Evolutionary conservation across 2,329 filamentous ascomycete species (phyloP), one percentile per base, ranked within the genome.

Genomic region (Aspergillus jensenii): DNA sequence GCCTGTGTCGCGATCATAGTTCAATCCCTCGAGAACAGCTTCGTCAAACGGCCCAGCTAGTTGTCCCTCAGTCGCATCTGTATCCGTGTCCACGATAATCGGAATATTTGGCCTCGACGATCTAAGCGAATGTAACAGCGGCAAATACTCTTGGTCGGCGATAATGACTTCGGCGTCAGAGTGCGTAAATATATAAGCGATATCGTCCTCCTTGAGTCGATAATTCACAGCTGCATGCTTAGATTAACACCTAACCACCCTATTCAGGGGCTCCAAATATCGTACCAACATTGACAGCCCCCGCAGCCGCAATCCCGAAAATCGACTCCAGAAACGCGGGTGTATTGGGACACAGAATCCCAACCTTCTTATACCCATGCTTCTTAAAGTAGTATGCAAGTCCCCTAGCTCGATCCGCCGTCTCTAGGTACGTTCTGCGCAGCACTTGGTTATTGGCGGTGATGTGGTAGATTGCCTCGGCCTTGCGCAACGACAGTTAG

Each of bases 281-380:
- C 77, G 59, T 71, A 81, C 81, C 82, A 53, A 96, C 89, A 60
- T 92, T 86, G 23, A 96, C 84, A 7, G 82, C 90, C 1, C 91
- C 91, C 0, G 90, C 90, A 1, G 90, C 93, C 1, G 87, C 88
- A 65, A 97, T 89, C 2, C 90, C 95, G 70, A 91, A 99, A 61
- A 96, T 90, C 6, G 87, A 85, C 76, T 98, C 93, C 27, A 99
- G 81, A 68, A 98, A 98, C 0, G 93, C 93, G 0, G 95, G 95
- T 1, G 95, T 99, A 72, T 99, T 99, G 3, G 95, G 90, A 8
- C 87, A 88, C 11, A 99, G 81, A 48, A 99, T 88, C 6, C 95
- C 95, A 6, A 98, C 89, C 59, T 90, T 84, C 68, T 86, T 88
- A 68, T 86, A 87, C 4, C 84, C 82, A 69, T 90, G 85, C 73